A percentile compares a stretch with the other conserved stretches of the same genome.
These are phyloP conservation scores for Lichtheimia ornata DNA, from an alignment of 371 early-diverging fungal species.

Conservation along the genomic window DNA sequence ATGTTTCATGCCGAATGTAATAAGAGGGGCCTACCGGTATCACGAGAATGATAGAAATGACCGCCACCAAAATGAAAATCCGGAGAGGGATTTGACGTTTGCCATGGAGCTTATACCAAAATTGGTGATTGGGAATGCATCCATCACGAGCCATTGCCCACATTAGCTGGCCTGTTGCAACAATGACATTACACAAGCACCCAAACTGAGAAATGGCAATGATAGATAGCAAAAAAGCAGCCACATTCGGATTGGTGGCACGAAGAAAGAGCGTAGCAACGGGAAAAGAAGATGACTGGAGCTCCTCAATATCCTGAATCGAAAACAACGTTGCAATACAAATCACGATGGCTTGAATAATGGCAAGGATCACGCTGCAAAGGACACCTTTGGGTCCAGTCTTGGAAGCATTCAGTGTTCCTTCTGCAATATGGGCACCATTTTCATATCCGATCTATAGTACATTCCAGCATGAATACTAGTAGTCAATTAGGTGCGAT, in stretches of 20 bases:
- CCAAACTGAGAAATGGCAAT: slow-evolving; percentile 25
- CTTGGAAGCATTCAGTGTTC: slow-evolving; percentile 34
- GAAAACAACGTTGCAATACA: slow-evolving; percentile 36
- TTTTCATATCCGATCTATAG: slow-evolving; percentile 35
- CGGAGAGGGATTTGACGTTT: slow-evolving; percentile 23
- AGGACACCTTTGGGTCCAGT: slow-evolving; percentile 44
- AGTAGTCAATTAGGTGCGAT: too few species aligned
- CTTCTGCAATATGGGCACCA: slow-evolving; percentile 45
- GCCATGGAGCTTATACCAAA: slow-evolving; percentile 25
- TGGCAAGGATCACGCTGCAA: slow-evolving; percentile 30
- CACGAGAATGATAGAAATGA: slow-evolving; percentile 22
- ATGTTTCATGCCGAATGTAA: neutral
- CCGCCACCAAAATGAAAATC: slow-evolving; percentile 13
- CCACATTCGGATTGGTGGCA: slow-evolving; percentile 14
- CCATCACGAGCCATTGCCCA: slow-evolving; percentile 32
- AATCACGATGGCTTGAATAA: slow-evolving; percentile 36
- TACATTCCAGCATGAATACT: neutral
- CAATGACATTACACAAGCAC: slow-evolving; percentile 18
- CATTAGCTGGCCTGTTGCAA: slow-evolving; percentile 17
- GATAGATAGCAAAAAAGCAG: slow-evolving; percentile 23
- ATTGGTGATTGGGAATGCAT: slow-evolving; percentile 20
- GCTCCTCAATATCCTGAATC: slow-evolving; percentile 40
- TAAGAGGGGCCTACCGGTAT: slow-evolving; percentile 17
- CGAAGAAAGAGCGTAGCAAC: slow-evolving; percentile 25
- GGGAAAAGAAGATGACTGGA: slow-evolving; percentile 18